phyloP scores from a whole-genome alignment of 495 filamentous ascomycete genomes.

The Hyaloscypha variabilis region DNA sequence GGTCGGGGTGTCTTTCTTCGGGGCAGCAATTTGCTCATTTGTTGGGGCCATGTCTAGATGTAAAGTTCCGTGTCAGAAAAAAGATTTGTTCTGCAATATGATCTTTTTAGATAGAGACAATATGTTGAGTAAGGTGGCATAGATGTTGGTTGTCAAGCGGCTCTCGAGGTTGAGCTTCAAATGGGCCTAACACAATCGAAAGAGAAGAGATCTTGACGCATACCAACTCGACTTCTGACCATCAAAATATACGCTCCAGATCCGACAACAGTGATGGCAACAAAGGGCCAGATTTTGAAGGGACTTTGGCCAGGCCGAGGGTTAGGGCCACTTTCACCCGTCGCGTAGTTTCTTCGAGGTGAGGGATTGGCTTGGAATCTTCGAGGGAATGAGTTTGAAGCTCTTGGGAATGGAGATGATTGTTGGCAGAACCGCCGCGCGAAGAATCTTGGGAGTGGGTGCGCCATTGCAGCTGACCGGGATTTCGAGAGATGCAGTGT shows the following conservation, averaged over 20 bases:
- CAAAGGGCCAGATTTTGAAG: constrained; percentile 67
- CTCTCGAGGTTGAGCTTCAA: not conserved
- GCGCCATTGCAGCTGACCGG: constrained; percentile 23
- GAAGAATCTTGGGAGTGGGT: constrained; percentile 24
- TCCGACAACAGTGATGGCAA: constrained; percentile 60
- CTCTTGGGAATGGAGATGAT: constrained; percentile 12
- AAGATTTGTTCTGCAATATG: not conserved
- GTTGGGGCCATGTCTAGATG: constrained; percentile 40
- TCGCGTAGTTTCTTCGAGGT: constrained; percentile 29
- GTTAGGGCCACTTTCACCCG: constrained; percentile 35
- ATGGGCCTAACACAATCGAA: not conserved
- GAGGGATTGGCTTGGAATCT: constrained; percentile 17
- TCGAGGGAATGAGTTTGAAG: constrained; percentile 9
- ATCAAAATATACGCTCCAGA: constrained; percentile 63
- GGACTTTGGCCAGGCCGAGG: constrained; percentile 38
- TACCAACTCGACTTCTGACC: constrained; percentile 56
- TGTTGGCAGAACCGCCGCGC: constrained; percentile 29
- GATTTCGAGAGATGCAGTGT: constrained; percentile 6
- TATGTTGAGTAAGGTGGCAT: constrained; percentile 8
- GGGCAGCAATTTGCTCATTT: constrained; percentile 48
- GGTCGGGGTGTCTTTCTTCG: constrained; percentile 62
- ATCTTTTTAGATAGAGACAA: not conserved
- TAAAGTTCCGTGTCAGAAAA: constrained; percentile 8
- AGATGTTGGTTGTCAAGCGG: not conserved
- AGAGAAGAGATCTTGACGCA: constrained; percentile 7